Percentiles rank a stretch among this genome's conserved stretches.
phyloP scores from a whole-genome alignment of 495 filamentous ascomycete genomes.

The Hypoxylon fragiforme region DNA sequence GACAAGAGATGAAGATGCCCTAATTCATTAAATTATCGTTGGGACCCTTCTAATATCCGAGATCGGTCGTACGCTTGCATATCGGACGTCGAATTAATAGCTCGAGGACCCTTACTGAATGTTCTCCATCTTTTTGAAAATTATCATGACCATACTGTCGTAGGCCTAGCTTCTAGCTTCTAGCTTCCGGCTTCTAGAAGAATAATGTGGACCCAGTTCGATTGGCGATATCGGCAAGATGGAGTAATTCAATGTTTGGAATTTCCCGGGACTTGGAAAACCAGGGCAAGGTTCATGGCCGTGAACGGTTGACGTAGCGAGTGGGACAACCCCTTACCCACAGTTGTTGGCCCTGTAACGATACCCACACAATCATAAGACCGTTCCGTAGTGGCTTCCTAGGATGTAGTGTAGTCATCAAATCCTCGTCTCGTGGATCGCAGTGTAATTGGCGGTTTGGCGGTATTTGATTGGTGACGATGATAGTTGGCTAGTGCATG shows the following conservation, averaged over 20 bases:
- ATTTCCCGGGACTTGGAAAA: conserved; percentile 21
- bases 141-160: conserved; percentile 8
- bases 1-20: too few relatives aligned
- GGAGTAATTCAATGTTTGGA: conserved; percentile 17
- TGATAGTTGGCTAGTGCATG: neutral
- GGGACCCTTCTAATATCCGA: conserved; percentile 9
- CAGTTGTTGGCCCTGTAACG: neutral
- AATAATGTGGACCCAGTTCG: conserved; percentile 12
- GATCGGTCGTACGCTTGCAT: conserved; percentile 8
- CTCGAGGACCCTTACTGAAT: too few relatives aligned
- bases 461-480: neutral
- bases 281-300: conserved; percentile 4
- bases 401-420: conserved; percentile 15
- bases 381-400: too few relatives aligned
- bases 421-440: conserved; percentile 6
- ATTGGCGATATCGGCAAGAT: conserved; percentile 29
- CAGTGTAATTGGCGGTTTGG: neutral
- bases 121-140: too few relatives aligned
- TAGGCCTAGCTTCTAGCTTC: conserved; percentile 10
- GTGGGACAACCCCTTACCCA: conserved; percentile 10
- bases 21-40: too few relatives aligned
- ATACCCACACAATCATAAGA: too few relatives aligned
- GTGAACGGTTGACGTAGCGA: conserved; percentile 22
- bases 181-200: conserved; percentile 22
- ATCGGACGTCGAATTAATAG: conserved; percentile 4